Base-by-base conservation (phyloP, 2,329 filamentous ascomycete species). In the Alternaria triticimaculans region DNA sequence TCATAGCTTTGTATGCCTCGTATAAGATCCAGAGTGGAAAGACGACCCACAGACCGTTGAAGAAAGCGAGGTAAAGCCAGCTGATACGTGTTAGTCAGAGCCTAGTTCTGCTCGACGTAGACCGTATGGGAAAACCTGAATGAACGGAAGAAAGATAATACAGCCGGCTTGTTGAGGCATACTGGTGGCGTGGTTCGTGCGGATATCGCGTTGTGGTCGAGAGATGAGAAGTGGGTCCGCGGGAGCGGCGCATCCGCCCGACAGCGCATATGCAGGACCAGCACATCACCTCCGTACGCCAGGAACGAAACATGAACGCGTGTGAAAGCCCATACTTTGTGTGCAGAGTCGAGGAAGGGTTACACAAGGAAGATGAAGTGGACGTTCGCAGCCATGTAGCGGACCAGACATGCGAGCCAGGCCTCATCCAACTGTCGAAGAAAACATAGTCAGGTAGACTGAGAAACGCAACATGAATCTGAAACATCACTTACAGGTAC, bases 21-120 rank as follows among this genome's bases (percentile, higher is more conserved):
- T 79, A 85, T 60, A 89, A 69, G 44, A 88, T 84, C 86, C 86
- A 89, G 20, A 85, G 63, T 1, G 87, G 87, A 62, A 89, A 82
- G 65, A 84, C 83, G 15, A 90, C 87, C 87, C 88, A 90, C 4
- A 90, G 78, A 18, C 82, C 85, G 72, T 90, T 90, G 80, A 90
- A 90, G 77, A 89, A 89, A 63, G 86, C 77, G 66, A 90, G 77
- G 70, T 90, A 90, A 11, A 90, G 77, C 86, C 87, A 89, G 20
- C 80, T 82, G 49, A 30, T 43, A 20, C 15, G 53, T 51, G 48
- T 58, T 37, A 69, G 64, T 53, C 20, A 7, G 15, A 21, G 30
- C 25, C 6, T 3, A 55, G 15, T 18, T 25, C 6, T 28, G n/a
- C 49, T 25, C 9, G n/a, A 23, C 18, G 10, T 7, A 7, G 4